Base-by-base conservation (phyloP, 108 stramenopile genomes). In the Cyclotella baltica region DNA sequence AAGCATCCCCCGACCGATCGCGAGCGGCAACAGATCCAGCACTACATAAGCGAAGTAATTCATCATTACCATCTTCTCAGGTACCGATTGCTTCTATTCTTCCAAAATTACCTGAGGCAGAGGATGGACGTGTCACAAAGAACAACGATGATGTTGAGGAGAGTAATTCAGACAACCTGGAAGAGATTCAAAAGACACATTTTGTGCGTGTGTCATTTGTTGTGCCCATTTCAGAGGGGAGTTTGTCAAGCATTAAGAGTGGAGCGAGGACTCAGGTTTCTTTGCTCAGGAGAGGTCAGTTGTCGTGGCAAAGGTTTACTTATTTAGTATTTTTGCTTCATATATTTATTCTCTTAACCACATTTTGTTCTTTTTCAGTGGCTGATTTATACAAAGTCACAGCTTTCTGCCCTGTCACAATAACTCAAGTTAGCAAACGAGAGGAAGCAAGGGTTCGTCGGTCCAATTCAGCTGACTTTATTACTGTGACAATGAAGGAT, bases 401-500 rank as follows among this genome's bases (percentile, higher is more conserved):
- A 1, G 84, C 81, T 51, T 93, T 91, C 65, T 93, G 93, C 67
- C 85, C 87, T 62, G 89, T 96, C n/a, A 92, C 92, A 13, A 80
- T 93, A n/a, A 91, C 89, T 61, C 92, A 88, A 67, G 77, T 96
- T 40, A 58, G 78, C 13, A 79, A 72, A 28, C 66, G 73, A 10
- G 84, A 88, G 33, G 86, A 83, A 29, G 73, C 80, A 46, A 57
- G 62, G 51, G 90, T 89, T 22, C 85, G 83, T 34, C 80, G 84
- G 48, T 86, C 82, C 11, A 90, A 89, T n/a, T 84, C 90, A 34
- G 93, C 90, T 4, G 96, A 97, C 75, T 97, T 90, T 80, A 85
- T 95, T 22, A 84, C 89, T 6, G 70, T 95, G 15, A 91, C 92
- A 9, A 89, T 97, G 80, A 97, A 97, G 66, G 96, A 97, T 67